These are phyloP conservation scores for Coemansia brasiliensis DNA, from an alignment of 192 early-diverging fungal species.

Conservation along the genomic window DNA sequence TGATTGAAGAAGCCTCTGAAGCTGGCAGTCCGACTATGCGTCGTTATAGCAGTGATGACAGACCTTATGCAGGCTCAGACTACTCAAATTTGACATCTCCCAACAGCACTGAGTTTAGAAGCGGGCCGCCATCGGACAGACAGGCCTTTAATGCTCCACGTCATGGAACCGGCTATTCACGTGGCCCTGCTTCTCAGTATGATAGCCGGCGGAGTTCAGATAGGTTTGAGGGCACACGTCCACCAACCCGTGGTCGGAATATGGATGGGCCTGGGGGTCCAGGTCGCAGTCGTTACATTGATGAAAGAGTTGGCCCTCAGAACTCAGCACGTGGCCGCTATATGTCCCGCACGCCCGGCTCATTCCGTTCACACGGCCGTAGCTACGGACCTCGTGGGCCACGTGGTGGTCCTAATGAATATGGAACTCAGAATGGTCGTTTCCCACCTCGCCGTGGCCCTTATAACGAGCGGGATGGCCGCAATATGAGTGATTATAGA, in stretches of 20 bases:
- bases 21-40: neutral
- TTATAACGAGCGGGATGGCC: neutral
- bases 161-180: neutral
- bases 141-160: neutral
- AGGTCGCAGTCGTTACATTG: neutral
- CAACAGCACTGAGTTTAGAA: neutral
- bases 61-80: neutral
- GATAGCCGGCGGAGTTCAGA: constrained; percentile 1
- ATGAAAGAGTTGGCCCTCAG: neutral
- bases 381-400: neutral
- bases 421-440: neutral
- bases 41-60: constrained; percentile 6
- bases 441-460: neutral
- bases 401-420: neutral
- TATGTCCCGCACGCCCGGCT: constrained; percentile 6
- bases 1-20: constrained; percentile 13
- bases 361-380: neutral
- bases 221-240: constrained; percentile 1
- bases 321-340: constrained; percentile 5
- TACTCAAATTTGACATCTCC: constrained; percentile 7
- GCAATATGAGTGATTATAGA: neutral
- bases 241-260: constrained; percentile 6
- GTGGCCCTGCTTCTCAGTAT: neutral
- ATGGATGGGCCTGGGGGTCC: neutral
- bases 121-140: neutral